Evolutionary conservation across 139 green algal genomes (phyloP), one percentile per base, ranked within the genome.

Genomic region (Astrephomene gubernaculifera): DNA sequence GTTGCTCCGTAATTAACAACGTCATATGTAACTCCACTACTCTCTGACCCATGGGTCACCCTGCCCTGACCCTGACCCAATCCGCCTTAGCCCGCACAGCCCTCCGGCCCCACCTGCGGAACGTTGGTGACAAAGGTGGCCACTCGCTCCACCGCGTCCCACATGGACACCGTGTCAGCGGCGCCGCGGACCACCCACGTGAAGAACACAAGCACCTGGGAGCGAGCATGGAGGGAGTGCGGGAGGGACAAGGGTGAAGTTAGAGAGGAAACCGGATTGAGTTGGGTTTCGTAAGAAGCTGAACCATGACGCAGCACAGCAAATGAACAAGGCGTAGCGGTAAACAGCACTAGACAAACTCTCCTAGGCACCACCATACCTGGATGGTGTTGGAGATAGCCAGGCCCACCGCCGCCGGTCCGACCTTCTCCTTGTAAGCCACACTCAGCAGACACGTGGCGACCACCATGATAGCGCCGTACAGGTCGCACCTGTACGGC

Each of bases 321-420:
- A n/a, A n/a, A n/a, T 39, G 64, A 25, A 36, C n/a, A n/a, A n/a
- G n/a, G n/a, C n/a, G n/a, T n/a, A n/a, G n/a, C n/a, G n/a, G n/a
- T n/a, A n/a, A n/a, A n/a, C n/a, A n/a, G n/a, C n/a, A n/a, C n/a
- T n/a, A n/a, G n/a, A n/a, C n/a, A n/a, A n/a, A n/a, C n/a, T n/a
- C n/a, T n/a, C n/a, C n/a, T n/a, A n/a, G n/a, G n/a, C n/a, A n/a
- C 88, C n/a, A n/a, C n/a, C n/a, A n/a, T n/a, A n/a, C n/a, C n/a
- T 93, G 91, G 80, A 95, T 95, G 80, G 89, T 93, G 85, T 95
- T 93, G 63, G 87, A 92, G 86, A 95, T 93, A 33, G 91, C 91
- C 22, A 95, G 84, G 2, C 92, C 92, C 19, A 95, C 92, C 44
- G 88, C 87, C 25, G 91, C 82, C 36, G 89, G 74, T 22, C 88